Evolutionary conservation across 2,329 filamentous ascomycete species (phyloP).

Genomic region (Fusarium albosuccineum): DNA sequence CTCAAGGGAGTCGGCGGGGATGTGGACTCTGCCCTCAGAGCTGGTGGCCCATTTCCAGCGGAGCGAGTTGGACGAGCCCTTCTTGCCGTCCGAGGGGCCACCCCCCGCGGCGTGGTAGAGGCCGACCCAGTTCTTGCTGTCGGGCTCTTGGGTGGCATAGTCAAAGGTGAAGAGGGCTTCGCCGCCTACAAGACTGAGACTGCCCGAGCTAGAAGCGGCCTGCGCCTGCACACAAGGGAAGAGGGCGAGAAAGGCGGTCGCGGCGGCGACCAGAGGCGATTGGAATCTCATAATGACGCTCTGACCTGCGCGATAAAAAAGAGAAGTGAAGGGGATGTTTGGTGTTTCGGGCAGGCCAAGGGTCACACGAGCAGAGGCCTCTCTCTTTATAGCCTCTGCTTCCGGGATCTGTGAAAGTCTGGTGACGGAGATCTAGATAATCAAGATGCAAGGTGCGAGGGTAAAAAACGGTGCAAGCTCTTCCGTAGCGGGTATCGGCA

Average conservation of each 20-base stretch:
- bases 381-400: too few species aligned
- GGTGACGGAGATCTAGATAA: too few species aligned
- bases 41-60: slow-evolving; percentile 52
- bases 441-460: background rate
- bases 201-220: slow-evolving; percentile 16
- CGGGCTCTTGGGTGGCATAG: slow-evolving; percentile 49
- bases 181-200: slow-evolving; percentile 33
- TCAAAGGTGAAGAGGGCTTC: slow-evolving; percentile 50
- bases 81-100: slow-evolving; percentile 50
- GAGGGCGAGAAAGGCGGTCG: slow-evolving; percentile 27
- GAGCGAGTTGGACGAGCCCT: slow-evolving; percentile 46
- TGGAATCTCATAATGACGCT: slow-evolving; percentile 30
- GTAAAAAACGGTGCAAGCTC: background rate
- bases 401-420: too few species aligned
- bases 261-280: slow-evolving; percentile 21
- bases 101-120: slow-evolving; percentile 52
- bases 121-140: slow-evolving; percentile 55
- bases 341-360: background rate
- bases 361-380: too few species aligned
- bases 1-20: slow-evolving; percentile 43
- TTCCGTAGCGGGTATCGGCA: slow-evolving; percentile 5
- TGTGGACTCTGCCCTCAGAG: slow-evolving; percentile 43
- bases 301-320: background rate
- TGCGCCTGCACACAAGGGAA: slow-evolving; percentile 24
- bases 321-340: background rate